Base-by-base conservation (phyloP, 2,329 filamentous ascomycete species). In the Didymella keratinophila region DNA sequence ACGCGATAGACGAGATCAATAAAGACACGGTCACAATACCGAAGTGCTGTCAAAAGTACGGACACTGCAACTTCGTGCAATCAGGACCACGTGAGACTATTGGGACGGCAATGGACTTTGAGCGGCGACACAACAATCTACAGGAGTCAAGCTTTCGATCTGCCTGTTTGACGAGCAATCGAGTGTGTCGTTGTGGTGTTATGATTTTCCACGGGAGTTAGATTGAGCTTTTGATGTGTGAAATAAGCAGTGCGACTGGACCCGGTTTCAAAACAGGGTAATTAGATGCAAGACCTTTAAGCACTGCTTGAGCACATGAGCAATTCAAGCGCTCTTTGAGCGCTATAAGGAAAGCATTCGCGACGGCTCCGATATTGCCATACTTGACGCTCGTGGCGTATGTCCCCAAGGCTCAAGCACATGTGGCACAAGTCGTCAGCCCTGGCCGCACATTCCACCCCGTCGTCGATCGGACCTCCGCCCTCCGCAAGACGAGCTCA, bases 31-130 rank as follows among this genome's bases (percentile, higher is more conserved):
- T 57, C 50, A 45, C 36, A 59, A 50, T 62, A 52, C 51, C 56
- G 59, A 66, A 71, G 59, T 71, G 67, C 67, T 71, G 67, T 37
- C 65, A 56, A 59, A 61, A 47, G 37, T 46, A 50, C 56, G 56
- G 50, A 45, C 50, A 41, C 32, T 11, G n/a, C 32, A n/a, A n/a
- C n/a, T 14, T 16, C 16, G 14, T 36, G 3, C 32, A 8, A 7
- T 25, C 30, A 2, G 6, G 30, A 16, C 9, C 32, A 34, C 32
- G 32, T 34, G 32, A 34, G 23, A 25, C 23, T 3, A 25, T 25
- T 7, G 23, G 7, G 4, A 25, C 3, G 12, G 4, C 2, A n/a
- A 34, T 34, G 4, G 32, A n/a, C 32, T 34, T 34, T 34, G 30
- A 5, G 2, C 12, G 30, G 6, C 11, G 14, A 6, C 11, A 34